Evolutionary conservation across 257 asterid genomes (phyloP), one percentile per base, ranked within the genome.

Genomic region (Solanum dulcamara): DNA sequence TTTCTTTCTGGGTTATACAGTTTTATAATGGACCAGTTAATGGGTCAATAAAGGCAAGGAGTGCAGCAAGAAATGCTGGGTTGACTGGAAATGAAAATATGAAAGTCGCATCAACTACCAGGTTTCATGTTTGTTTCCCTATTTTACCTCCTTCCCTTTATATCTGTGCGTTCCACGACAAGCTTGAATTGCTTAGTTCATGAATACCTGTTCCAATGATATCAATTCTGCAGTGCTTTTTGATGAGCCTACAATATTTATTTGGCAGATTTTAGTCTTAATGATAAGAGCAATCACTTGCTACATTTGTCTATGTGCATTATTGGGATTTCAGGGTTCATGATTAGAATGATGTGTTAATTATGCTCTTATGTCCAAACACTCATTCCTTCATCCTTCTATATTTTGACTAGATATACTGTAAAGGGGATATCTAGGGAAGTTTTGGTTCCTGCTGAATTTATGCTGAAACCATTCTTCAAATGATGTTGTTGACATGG

Each of bases 1-100:
- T 66, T 30, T 60, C 40, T 83, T 67, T 57, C 38, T 87, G 42
- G 74, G 68, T 67, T 85, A 88, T 88, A 79, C 90, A 92, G 97
- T 90, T 94, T 85, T 90, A 86, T 59, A 90, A 84, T 86, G 96
- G 85, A 87, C 91, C 93, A 33, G 88, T 86, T 48, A 90, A 91
- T 84, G 88, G 88, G 81, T 89, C 89, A 67, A 84, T 68, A 28
- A 87, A 84, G 81, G 94, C 85, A 81, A 84, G 55, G 91, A 64
- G 85, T 81, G 81, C 67, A 64, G 66, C 77, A 13, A 81, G 85
- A 85, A 87, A 60, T 83, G 82, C 89, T 22, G 55, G 83, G 86
- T 81, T 87, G 20, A 79, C 88, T 62, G 84, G 74, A 83, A 75
- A 83, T 53, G 83, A 70, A 67, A 87, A 83, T 79, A 90, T 82